Evolutionary conservation across 768 basidiomycete genomes (phyloP), one percentile per base, ranked within the genome.

Genomic region (Naganishia vaughanmartiniae): DNA sequence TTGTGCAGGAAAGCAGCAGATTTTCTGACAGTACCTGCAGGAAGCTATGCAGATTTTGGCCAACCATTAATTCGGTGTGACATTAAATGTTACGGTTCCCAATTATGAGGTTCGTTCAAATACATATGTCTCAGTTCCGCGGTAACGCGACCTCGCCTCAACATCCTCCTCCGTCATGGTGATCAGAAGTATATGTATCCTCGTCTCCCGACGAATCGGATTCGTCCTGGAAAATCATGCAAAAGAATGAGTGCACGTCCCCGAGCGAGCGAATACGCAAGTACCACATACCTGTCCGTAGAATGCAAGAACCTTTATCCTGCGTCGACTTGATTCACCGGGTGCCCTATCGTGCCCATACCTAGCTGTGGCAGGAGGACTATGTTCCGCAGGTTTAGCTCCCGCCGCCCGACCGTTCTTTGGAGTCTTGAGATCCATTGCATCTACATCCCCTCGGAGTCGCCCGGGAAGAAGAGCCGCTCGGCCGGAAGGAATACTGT

Each of bases 221-320:
- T 46, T 63, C 60, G 30, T 63, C 60, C 60, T 63, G 26, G 11
- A 30, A 14, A 63, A 26, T 5, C 21, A 1, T 12, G n/a, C 31
- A 34, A 9, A 58, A 24, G n/a, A 39, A 34, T 6, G 60, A 17
- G 45, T 51, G 36, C 12, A n/a, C n/a, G n/a, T n/a, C n/a, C n/a
- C n/a, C n/a, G n/a, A n/a, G n/a, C n/a, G n/a, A n/a, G n/a, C n/a
- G n/a, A n/a, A n/a, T n/a, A n/a, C n/a, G 58, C 11, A 11, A 30
- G 26, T 30, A 17, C 31, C 21, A 76, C 79, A 70, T 56, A 79
- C 80, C 72, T 79, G 77, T 6, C 80, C 80, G 58, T 79, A 81
- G 70, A 81, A 81, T 1, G 79, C 79, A 71, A 81, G 79, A 30
- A 79, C 79, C 60, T 81, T 81, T 33, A 76, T 74, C 56, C 76